Base-by-base conservation (phyloP, 208 protist species). In the Wallacemonas sp. region DNA sequence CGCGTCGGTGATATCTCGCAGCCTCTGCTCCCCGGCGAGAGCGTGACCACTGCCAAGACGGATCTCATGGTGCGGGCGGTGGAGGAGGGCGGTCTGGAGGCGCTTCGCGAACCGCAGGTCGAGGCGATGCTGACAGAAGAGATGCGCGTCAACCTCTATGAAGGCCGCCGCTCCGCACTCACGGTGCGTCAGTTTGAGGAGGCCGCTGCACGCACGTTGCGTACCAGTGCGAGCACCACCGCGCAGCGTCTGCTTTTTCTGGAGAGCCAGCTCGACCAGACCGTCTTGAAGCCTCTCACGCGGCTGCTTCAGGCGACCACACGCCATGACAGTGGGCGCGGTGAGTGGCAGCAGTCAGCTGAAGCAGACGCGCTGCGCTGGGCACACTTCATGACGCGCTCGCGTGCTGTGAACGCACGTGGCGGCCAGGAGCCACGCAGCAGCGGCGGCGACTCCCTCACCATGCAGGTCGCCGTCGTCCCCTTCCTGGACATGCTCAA, bases 311-410 rank as follows among this genome's bases (percentile, higher is more conserved):
- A 12, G 49, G 17, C 52, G 12, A 58, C 21, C 30, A 21, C 9
- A 47, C 6, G 12, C 8, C 4, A 16, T 68, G 58, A 44, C 12
- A 74, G 5, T 11, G 29, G 24, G 32, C 1, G 6, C 17, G 16
- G 39, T 21, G 33, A 54, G 16, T 9, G 61, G 57, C 65, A n/a
- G 6, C 65, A 66, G 30, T 58, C 41, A 5, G 16, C 57, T 14
- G 71, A 83, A 58, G 60, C 72, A 47, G 83, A 76, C 34, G 38
- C 47, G 33, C 47, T 94, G 65, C 61, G 70, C 14, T 94, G 88
- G 88, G 79, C 87, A 4, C 91, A 96, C 71, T 96, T 94, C 58
- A 93, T 91, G 84, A 61, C 90, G 48, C 85, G 91, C 41, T 96
- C 91, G 2, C 79, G 91, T 34, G 74, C 76, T 0, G 72, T 94